These are phyloP conservation scores for Exophiala bonariae DNA, from an alignment of 2,329 filamentous ascomycete genomes.

Conservation along the genomic window DNA sequence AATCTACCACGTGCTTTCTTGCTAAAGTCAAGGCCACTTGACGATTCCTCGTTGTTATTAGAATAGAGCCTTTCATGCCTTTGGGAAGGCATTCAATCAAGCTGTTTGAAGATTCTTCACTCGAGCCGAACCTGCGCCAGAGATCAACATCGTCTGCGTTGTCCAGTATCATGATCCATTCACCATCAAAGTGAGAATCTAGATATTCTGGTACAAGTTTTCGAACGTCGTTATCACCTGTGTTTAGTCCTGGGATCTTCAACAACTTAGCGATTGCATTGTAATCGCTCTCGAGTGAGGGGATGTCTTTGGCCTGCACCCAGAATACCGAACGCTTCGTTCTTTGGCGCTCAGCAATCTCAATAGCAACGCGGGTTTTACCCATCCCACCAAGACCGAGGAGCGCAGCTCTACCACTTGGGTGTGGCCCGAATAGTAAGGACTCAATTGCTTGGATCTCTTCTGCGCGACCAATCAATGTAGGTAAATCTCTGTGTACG, in stretches of 20 bases:
- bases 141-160: too few species aligned
- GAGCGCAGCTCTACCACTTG: slow-evolving; percentile 10
- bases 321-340: too few species aligned
- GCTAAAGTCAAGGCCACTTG: background rate
- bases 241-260: too few species aligned
- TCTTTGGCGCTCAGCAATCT: slow-evolving; percentile 15
- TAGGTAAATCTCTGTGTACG: slow-evolving; percentile 8
- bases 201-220: too few species aligned
- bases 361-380: slow-evolving; percentile 30
- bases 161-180: too few species aligned
- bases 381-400: slow-evolving; percentile 29
- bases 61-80: slow-evolving; percentile 20
- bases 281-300: too few species aligned
- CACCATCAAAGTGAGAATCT: too few species aligned
- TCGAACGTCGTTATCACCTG: too few species aligned
- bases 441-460: slow-evolving; percentile 7
- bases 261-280: too few species aligned
- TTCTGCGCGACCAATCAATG: slow-evolving; percentile 14
- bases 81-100: slow-evolving; percentile 12
- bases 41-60: slow-evolving; percentile 22
- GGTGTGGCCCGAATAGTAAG: slow-evolving; percentile 2
- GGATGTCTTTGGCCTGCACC: too few species aligned
- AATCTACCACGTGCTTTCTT: slow-evolving; percentile 1
- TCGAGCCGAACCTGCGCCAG: too few species aligned
- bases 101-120: background rate